Evolutionary conservation across 495 filamentous ascomycete genomes (phyloP), one percentile per base, ranked within the genome.

Genomic region (Sordaria brevicollis): DNA sequence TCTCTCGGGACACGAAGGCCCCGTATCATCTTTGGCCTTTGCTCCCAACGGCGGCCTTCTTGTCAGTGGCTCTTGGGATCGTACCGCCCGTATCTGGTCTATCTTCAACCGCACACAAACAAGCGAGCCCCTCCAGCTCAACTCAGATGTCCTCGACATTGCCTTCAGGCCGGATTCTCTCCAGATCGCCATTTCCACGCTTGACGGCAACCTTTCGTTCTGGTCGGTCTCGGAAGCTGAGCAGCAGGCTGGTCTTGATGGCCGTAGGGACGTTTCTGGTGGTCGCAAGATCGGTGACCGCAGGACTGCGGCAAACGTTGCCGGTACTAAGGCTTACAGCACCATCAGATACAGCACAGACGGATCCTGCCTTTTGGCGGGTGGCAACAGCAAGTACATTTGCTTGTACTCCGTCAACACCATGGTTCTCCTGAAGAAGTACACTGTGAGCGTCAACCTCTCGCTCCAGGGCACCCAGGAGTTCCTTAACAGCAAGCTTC

Each of bases 391-490:
- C 87, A 99, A 97, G 81, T 97, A 93, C 76, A 96, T 99, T 35
- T 98, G 96, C 76, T 82, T 99, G 68, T 99, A 99, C 79, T 93
- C 95, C 66, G 92, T 95, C 29, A 86, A 86, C 54, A 94, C 93
- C 4, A 93, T 93, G 74, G 91, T 92, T 4, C 83, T 99, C n/a
- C 81, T 97, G 68, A 96, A 94, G 74, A 97, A 97, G 72, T 98
- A 89, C 76, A 97, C 94, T 1, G 93, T 97, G 69, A 95, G 92
- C 49, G 87, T 96, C 77, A 99, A 99, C 78, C 85, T 96, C 3
- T 94, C 93, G 17, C 84, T 99, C 5, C 93, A 97, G 33, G 95
- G 95, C 11, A 98, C 96, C 2, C 94, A 97, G 74, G 95, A 98
- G 79, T 95, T 93, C 82, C 87, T 99, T 62, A 97, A 97, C 84